Evolutionary conservation across 2,329 filamentous ascomycete species (phyloP), one percentile per base, ranked within the genome.

Genomic region (Aspergillus sp.): DNA sequence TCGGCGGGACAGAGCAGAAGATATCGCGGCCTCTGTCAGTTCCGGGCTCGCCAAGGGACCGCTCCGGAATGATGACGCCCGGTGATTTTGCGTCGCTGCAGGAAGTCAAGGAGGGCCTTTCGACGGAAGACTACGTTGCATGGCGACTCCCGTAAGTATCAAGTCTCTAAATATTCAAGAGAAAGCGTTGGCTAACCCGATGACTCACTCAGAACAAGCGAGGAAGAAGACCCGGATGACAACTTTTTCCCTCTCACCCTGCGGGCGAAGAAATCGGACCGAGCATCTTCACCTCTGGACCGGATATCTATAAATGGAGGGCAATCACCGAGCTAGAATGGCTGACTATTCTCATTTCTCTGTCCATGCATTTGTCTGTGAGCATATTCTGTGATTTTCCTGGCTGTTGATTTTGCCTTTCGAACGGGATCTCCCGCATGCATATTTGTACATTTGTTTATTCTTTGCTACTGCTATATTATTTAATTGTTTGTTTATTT

Each of bases 41-140:
- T 51, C 95, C 95, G 2, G 95, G 95, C 8, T 96, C 92, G 17
- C 95, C 95, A 9, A 85, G 93, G 61, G 93, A 96, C 72, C 86
- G 92, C 35, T 89, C 89, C 44, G 95, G 95, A 54, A 96, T 97
- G 92, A 98, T 99, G 95, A 99, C 95, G 1, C 95, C 95, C 7
- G 95, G 95, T 47, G 95, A 99, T 75, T 98, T 98, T 82, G 95
- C 92, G 27, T 96, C 91, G 66, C 80, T 99, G 56, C 95, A 98
- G 77, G 95, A 99, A 77, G 91, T 92, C 45, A 89, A 89, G 44
- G 95, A 99, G 75, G 93, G 93, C 1, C 79, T 99, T 66, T 95
- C 84, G 78, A 98, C 95, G 0, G 95, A 99, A 77, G 95, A 99
- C 72, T 98, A 99, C 75, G 91, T 98, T 70, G 90, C 93, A 33